Evolutionary conservation across 1,284 basidiomycete species (phyloP), one percentile per base, ranked within the genome.

Genomic region (Ustilago vetiveriae): DNA sequence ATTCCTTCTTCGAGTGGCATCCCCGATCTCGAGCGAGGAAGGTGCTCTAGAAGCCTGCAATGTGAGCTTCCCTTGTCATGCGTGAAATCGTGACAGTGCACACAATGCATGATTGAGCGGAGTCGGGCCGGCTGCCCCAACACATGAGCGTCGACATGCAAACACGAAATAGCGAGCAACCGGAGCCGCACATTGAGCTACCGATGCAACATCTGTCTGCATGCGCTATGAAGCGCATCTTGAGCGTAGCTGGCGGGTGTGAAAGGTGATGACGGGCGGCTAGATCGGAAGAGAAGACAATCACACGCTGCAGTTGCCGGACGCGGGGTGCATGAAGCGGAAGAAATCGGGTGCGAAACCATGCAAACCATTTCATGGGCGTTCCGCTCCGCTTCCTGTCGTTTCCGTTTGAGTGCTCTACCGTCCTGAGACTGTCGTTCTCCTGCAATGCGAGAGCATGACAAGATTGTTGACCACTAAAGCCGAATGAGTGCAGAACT

Each of bases 321-420:
- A 49, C 24, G 54, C 49, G 54, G 49, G 49, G 50, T 64, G 60
- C 60, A 64, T 64, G 54, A 44, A 21, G 26, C 54, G 60, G 60
- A 26, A 53, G 54, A 64, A 64, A 57, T 48, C 50, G 54, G 60
- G 40, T 60, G 57, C 40, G 17, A 7, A 19, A 37, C 36, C 36
- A 21, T 37, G 36, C 33, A 26, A 23, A 40, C 13, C n/a, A 22
- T 46, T 48, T 54, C 51, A 60, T 43, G 45, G 36, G 22, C 26
- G 17, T 19, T 22, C 39, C 21, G 40, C 50, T 53, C 45, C 45
- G 40, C 27, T 9, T 11, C n/a, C n/a, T 16, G 16, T 19, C 3
- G 22, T 27, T 22, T 19, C 16, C 19, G 30, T 29, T 29, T 29
- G 27, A 29, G 7, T 29, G 13, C 27, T n/a, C n/a, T 29, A 29